A percentile compares a stretch with the other conserved stretches of the same genome.
phyloP scores from a whole-genome alignment of 2,329 filamentous ascomycete genomes.

The Ophiostoma ulmi region DNA sequence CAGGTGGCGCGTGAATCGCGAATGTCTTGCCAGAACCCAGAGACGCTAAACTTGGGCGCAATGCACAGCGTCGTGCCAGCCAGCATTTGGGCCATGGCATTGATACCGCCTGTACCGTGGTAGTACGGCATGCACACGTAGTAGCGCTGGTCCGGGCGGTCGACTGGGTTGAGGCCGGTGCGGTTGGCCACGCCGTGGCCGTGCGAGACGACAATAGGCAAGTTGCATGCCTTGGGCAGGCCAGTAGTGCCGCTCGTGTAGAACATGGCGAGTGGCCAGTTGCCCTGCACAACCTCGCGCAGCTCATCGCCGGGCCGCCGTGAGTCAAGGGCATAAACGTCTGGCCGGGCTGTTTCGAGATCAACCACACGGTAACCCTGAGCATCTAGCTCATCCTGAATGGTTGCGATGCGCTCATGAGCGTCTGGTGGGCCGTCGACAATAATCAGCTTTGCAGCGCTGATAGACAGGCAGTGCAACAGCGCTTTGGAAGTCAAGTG shows the following conservation, averaged over 20 bases:
- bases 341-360: constrained; percentile 45
- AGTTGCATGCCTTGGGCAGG: constrained; percentile 64
- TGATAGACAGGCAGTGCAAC: constrained; percentile 59
- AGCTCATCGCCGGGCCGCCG: constrained; percentile 50
- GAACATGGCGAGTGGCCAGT: constrained; percentile 58
- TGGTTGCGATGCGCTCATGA: constrained; percentile 52
- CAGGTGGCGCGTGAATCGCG: constrained; percentile 62
- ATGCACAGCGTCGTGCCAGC: constrained; percentile 54
- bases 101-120: constrained; percentile 66
- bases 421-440: constrained; percentile 54
- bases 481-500: constrained; percentile 60
- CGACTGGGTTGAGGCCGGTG: constrained; percentile 32
- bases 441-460: constrained; percentile 51
- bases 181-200: constrained; percentile 28
- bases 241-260: constrained; percentile 76
- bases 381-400: constrained; percentile 47
- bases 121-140: constrained; percentile 75
- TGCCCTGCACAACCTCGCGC: constrained; percentile 46
- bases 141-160: constrained; percentile 52
- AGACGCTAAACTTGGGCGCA: constrained; percentile 62
- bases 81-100: constrained; percentile 51
- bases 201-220: constrained; percentile 47
- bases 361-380: constrained; percentile 51
- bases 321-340: constrained; percentile 32
- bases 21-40: constrained; percentile 67